Conservation (phyloP, 176 grass and related monocot species). For the Oryza australiensis region DNA sequence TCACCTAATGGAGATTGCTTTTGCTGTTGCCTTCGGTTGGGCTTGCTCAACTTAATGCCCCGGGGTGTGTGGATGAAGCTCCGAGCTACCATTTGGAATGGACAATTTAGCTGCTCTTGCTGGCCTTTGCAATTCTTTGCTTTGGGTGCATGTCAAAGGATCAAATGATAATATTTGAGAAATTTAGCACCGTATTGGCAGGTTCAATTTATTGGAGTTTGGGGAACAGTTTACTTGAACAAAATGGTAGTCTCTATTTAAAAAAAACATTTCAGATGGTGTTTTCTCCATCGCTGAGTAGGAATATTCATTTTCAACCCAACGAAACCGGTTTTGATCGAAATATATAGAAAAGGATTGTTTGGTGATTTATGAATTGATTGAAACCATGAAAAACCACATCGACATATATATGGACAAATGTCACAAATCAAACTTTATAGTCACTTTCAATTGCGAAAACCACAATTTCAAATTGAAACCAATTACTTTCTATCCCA, state of each 20-base stretch:
- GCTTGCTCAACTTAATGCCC: not conserved
- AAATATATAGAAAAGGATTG: not conserved
- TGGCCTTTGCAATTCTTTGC: not conserved
- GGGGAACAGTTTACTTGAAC: not conserved
- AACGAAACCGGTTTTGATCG: not conserved
- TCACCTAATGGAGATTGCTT: conserved; percentile 9
- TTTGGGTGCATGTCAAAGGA: not conserved
- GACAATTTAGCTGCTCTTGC: conserved; percentile 6
- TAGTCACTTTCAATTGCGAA: not conserved
- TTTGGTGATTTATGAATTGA: not conserved
- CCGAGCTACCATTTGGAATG: not conserved
- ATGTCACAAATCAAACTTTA: not conserved
- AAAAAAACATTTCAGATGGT: not conserved
- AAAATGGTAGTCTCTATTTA: not conserved
- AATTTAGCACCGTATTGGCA: not conserved
- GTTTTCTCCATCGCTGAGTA: not conserved
- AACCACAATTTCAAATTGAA: not conserved
- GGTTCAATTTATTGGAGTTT: not conserved
- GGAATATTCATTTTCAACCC: not conserved
- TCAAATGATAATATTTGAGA: not conserved
- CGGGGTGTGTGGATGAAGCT: too few relatives aligned
- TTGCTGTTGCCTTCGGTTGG: conserved; percentile 5
- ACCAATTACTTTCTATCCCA: not conserved
- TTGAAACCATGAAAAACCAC: not conserved
- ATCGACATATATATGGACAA: not conserved